Evolutionary conservation across 2,329 filamentous ascomycete genomes (phyloP), one percentile per base, ranked within the genome.

Genomic region (Biscogniauxia marginata): DNA sequence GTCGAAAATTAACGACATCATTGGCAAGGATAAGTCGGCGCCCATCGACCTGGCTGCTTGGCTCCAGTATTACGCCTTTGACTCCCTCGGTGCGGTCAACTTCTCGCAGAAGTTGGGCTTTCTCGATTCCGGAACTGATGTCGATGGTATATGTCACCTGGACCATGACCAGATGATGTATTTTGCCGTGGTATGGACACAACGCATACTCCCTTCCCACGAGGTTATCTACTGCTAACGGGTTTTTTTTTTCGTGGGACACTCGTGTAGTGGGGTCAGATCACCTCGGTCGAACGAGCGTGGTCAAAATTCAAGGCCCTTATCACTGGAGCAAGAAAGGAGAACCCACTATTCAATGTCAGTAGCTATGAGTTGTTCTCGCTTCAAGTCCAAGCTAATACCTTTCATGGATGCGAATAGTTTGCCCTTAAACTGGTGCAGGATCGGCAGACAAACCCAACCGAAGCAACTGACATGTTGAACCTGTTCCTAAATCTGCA

Each of bases 161-260:
- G 57, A 59, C 39, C 57, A 59, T 18, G 57, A 59, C 9, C 54
- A 59, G 39, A 59, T 59, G 57, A 52, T 59, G 52, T 56, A 59
- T 18, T 59, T 59, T 46, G 53, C 54, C 3, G 46, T 54, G 45
- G 57, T 59, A 56, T n/a, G n/a, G n/a, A n/a, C n/a, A n/a, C n/a
- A n/a, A n/a, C n/a, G n/a, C n/a, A n/a, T n/a, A n/a, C n/a, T n/a
- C n/a, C n/a, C n/a, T n/a, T n/a, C n/a, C n/a, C n/a, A n/a, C n/a
- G n/a, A n/a, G n/a, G n/a, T n/a, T n/a, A n/a, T n/a, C n/a, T n/a
- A n/a, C n/a, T n/a, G n/a, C n/a, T n/a, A n/a, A n/a, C n/a, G n/a
- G n/a, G n/a, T n/a, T n/a, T n/a, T n/a, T n/a, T n/a, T n/a, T n/a
- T n/a, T n/a, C n/a, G n/a, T n/a, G n/a, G n/a, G n/a, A n/a, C n/a